phyloP scores from a whole-genome alignment of 805 yeast genomes.

The Cyberlindnera lachancei region DNA sequence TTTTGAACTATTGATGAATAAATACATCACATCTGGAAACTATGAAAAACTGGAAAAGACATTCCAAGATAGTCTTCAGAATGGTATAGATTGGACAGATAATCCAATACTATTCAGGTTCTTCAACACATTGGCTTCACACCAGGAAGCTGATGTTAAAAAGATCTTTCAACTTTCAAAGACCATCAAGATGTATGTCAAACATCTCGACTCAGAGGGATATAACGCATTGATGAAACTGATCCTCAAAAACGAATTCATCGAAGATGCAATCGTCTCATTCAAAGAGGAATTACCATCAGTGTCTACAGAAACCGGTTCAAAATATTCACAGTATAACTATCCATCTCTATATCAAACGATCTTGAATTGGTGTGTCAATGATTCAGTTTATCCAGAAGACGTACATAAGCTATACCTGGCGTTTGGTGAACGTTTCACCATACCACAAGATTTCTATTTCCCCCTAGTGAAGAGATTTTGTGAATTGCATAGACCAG shows the following conservation, averaged over 20 bases:
- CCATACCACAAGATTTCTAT: conserved; percentile 51
- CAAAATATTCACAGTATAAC: conserved; percentile 14
- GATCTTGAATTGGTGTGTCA: conserved; percentile 37
- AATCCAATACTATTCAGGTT: conserved; percentile 20
- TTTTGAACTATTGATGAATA: conserved; percentile 8
- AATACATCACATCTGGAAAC: conserved; percentile 5
- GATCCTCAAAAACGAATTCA: conserved; percentile 28
- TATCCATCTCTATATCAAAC: conserved; percentile 33
- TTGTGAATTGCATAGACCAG: conserved; percentile 44
- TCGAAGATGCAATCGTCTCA: conserved; percentile 35
- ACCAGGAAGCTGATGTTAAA: conserved; percentile 20
- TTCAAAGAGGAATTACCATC: conserved; percentile 36
- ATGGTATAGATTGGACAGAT: conserved; percentile 38
- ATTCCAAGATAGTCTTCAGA: conserved; percentile 28
- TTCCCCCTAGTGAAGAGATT: conserved; percentile 52
- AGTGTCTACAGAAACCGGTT: conserved; percentile 6
- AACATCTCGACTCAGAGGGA: conserved; percentile 30
- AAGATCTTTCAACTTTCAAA: conserved; percentile 30
- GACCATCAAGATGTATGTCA: conserved; percentile 34
- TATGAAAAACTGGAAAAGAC: conserved; percentile 14
- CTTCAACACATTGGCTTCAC: conserved; percentile 21
- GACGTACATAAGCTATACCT: conserved; percentile 52
- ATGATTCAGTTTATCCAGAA: conserved; percentile 30
- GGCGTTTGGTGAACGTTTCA: conserved; percentile 45
- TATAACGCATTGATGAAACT: conserved; percentile 30